Evolutionary conservation across 805 yeast species (phyloP).

Genomic region (Komagataella mondaviorum): DNA sequence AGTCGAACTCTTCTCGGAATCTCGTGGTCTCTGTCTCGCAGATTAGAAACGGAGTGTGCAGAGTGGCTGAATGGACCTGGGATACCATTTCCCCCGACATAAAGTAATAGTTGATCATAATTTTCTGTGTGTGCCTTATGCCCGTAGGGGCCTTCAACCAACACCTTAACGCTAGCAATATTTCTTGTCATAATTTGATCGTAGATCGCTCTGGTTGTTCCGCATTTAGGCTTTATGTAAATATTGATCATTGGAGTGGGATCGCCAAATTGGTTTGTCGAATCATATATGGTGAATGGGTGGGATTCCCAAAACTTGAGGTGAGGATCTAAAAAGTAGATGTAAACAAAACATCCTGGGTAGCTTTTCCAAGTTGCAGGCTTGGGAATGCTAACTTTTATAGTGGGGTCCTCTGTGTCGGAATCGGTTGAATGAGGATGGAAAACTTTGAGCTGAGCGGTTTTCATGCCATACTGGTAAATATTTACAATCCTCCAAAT

Average conservation of each 20-base stretch:
- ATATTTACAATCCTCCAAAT: conserved; percentile 20
- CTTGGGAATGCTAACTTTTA: conserved; percentile 20
- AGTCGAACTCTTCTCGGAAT: conserved; percentile 13
- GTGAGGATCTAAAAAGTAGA: conserved; percentile 28
- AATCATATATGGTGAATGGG: conserved; percentile 36
- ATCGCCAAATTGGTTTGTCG: neutral
- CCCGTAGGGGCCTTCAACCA: conserved; percentile 49
- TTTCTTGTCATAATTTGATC: conserved; percentile 12
- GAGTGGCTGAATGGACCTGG: conserved; percentile 39
- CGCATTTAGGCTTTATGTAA: conserved; percentile 33
- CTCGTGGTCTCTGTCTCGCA: conserved; percentile 10
- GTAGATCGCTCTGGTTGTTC: conserved; percentile 28
- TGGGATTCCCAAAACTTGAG: conserved; percentile 47
- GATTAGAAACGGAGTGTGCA: conserved; percentile 8
- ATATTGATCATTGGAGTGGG: conserved; percentile 22
- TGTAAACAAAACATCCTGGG: conserved; percentile 48
- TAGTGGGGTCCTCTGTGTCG: conserved; percentile 7
- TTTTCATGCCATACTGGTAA: conserved; percentile 13
- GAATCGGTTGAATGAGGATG: conserved; percentile 2
- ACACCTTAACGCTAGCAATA: conserved; percentile 20
- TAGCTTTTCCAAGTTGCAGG: conserved; percentile 30
- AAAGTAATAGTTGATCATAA: conserved; percentile 26
- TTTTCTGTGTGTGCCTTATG: conserved; percentile 22
- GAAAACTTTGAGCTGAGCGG: conserved; percentile 6
- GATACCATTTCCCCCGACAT: conserved; percentile 49